Base-by-base conservation (phyloP, 192 early-diverging fungal species). In the Coemansia sp. region DNA sequence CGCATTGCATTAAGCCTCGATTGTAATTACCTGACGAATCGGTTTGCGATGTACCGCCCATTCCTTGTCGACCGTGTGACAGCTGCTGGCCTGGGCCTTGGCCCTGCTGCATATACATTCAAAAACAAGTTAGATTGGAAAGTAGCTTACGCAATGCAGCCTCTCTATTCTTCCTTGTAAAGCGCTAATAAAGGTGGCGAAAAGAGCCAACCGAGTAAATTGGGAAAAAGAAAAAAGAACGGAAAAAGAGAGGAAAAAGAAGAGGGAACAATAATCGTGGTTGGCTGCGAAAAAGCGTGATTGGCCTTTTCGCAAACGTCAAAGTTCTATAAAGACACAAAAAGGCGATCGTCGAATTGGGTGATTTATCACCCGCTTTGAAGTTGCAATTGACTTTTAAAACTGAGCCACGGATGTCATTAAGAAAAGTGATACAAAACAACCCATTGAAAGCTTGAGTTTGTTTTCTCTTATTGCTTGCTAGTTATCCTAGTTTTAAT, bases 61-160 rank as follows among this genome's bases (percentile, higher is more conserved):
- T 65, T 65, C 75, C 69, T 45, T 68, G 75, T 19, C 66, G 55
- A 14, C 48, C 43, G 60, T 74, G 72, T 58, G 75, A 53, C 69
- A 78, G 54, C 65, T 72, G 75, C 54, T 78, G 75, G 75, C 70
- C 75, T 41, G 75, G 75, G 61, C 66, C 67, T 63, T 72, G 75
- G 66, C 75, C 75, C 66, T 72, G 69, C 61, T 68, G 75, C 75
- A 78, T 69, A 56, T 78, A 78, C 75, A 78, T 78, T 70, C 53
- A 29, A 29, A 18, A 43, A n/a, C 16, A 3, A 16, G 41, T 43
- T 43, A 16, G 12, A 12, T 43, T n/a, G 12, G 41, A 12, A 43
- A 43, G 12, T n/a, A 43, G 41, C 16, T n/a, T n/a, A 43, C 41
- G 27, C 59, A 48, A n/a, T 29, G 32, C 18, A 32, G 41, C 41